Evolutionary conservation across 2,329 filamentous ascomycete species (phyloP).

Genomic region (Epichloe sylvatica): DNA sequence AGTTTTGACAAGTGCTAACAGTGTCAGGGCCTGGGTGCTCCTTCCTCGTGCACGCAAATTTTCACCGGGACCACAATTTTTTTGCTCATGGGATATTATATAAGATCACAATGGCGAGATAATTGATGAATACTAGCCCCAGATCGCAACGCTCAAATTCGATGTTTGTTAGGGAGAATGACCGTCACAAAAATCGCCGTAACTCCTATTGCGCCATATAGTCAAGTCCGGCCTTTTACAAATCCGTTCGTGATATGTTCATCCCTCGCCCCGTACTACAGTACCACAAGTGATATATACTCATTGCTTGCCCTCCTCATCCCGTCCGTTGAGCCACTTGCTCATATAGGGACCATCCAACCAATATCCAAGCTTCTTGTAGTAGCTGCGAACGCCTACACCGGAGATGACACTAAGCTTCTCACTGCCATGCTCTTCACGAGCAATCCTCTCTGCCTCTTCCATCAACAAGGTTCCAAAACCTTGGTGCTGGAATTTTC

Average conservation of each 20-base stretch:
- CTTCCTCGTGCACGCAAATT: no score
- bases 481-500: slow-evolving; percentile 96
- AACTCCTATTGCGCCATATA: no score
- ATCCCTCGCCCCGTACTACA: neutral
- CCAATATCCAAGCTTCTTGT: slow-evolving; percentile 82
- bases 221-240: no score
- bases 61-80: no score
- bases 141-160: no score
- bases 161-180: no score
- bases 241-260: neutral
- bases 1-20: no score
- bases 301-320: slow-evolving; percentile 7
- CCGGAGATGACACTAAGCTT: slow-evolving; percentile 98
- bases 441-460: slow-evolving; percentile 87
- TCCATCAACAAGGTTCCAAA: slow-evolving; percentile 96
- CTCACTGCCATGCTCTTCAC: slow-evolving; percentile 80
- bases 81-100: no score
- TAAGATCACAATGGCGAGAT: no score
- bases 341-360: slow-evolving; percentile 81
- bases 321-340: slow-evolving; percentile 44
- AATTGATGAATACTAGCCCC: no score
- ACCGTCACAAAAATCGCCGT: no score
- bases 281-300: neutral
- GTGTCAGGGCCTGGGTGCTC: no score
- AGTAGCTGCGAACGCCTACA: slow-evolving; percentile 90